Evolutionary conservation across 345 rosid genomes (phyloP), one percentile per base, ranked within the genome.

Genomic region (Triadica sebifera): DNA sequence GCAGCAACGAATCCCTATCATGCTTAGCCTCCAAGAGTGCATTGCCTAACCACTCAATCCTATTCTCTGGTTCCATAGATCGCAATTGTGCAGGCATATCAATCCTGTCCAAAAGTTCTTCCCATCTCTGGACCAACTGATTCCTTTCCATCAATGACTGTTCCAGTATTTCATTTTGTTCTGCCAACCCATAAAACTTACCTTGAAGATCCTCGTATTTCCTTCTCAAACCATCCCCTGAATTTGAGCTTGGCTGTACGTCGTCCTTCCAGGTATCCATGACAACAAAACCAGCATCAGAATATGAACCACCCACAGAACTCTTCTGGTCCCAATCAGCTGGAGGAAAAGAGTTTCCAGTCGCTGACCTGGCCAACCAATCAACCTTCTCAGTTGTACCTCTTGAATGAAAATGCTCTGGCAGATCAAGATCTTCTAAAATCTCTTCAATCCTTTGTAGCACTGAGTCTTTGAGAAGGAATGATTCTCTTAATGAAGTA

Each of bases 151-250:
- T 77, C 72, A 95, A 84, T 70, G 99, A 95, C 77, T 91, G 99
- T 78, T 95, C 98, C 81, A 93, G 91, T 98, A 95, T 91, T 85
- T 93, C 99, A 86, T 90, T 95, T 82, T 93, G 96, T 81, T 95
- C 98, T 61, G 98, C 99, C 86, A 93, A 82, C 51, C 93, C 94
- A 84, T 86, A 95, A 84, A 95, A 95, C 80, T 91, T 93, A 66
- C 89, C 84, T 68, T 95, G 91, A 71, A 95, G 91, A 67, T 95
- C 99, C 79, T 95, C 99, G 43, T 82, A 88, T 76, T 91, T 88
- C 81, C 92, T 88, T 81, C 92, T 88, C 80, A 91, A 78, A 58
- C 89, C 97, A 70, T 90, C 95, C 73, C 79, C 89, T 64, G 87
- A 74, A 85, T 74, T 85, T 69, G 90, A 71, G 81, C 82, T 77